phyloP scores from a whole-genome alignment of 257 asterid species.

The Solanum dulcamara region DNA sequence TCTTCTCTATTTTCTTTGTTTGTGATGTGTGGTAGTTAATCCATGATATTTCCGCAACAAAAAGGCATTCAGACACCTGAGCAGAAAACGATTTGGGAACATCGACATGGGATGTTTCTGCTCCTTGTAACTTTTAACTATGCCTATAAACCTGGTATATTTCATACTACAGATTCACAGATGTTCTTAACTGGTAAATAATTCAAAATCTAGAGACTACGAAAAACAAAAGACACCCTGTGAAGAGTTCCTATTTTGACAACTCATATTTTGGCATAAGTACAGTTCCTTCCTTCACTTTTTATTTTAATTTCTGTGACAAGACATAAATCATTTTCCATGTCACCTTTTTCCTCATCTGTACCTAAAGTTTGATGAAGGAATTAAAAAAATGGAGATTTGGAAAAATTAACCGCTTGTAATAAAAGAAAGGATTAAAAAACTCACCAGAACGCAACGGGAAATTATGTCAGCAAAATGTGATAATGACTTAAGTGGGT shows the following conservation, averaged over 20 bases:
- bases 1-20: too few relatives aligned
- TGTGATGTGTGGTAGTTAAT: too few relatives aligned
- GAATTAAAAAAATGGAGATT: background rate
- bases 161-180: background rate
- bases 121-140: background rate
- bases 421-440: background rate
- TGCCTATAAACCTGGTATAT: background rate
- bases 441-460: conserved; percentile 83
- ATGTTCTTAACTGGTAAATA: background rate
- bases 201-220: background rate
- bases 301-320: background rate
- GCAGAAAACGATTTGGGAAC: background rate
- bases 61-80: background rate
- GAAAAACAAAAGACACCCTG: background rate
- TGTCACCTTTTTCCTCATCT: background rate
- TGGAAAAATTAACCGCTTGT: background rate
- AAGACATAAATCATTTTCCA: background rate
- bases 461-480: conserved; percentile 91
- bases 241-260: background rate
- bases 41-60: too few relatives aligned
- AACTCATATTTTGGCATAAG: background rate
- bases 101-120: background rate
- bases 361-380: background rate
- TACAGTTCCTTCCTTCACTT: background rate
- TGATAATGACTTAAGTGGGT: conserved; percentile 80